Conservation (phyloP, 1,284 basidiomycete species). For the Ganoderma lucidum region DNA sequence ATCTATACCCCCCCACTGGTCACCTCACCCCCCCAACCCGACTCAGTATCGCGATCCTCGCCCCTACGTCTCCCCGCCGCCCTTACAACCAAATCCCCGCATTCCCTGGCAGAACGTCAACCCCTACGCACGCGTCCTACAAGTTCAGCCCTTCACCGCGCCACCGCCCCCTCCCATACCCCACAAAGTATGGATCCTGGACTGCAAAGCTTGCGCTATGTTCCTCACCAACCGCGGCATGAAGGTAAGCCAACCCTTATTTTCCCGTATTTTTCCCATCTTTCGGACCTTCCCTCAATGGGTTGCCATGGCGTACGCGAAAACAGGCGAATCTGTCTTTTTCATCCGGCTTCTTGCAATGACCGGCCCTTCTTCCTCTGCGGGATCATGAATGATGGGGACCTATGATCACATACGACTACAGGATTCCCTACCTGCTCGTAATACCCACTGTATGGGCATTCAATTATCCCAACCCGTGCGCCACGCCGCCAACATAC, state of each 20-base stretch:
- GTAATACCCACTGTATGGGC: background rate
- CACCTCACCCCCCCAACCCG: slow-evolving; percentile 22
- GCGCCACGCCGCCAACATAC: background rate
- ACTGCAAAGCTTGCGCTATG: slow-evolving; percentile 76
- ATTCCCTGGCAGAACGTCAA: slow-evolving; percentile 22
- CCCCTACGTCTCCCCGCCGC: slow-evolving; percentile 12
- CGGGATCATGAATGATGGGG: background rate
- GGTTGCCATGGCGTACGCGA: slow-evolving; percentile 3
- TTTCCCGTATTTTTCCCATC: background rate
- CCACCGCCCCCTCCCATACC: slow-evolving; percentile 38
- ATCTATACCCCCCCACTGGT: slow-evolving; percentile 33
- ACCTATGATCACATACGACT: background rate
- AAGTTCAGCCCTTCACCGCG: slow-evolving; percentile 26
- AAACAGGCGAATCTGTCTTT: background rate
- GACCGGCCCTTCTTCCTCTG: too few species aligned
- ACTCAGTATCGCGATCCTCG: slow-evolving; percentile 25
- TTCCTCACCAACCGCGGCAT: slow-evolving; percentile 88
- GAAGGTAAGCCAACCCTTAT: slow-evolving; percentile 62
- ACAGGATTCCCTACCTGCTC: slow-evolving; percentile 2
- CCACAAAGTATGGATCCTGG: slow-evolving; percentile 83
- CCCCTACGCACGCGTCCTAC: slow-evolving; percentile 26
- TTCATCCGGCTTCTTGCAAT: background rate
- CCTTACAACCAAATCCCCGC: slow-evolving; percentile 13
- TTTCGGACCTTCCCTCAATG: background rate
- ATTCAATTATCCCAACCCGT: background rate